A percentile compares a stretch with the other conserved stretches of the same genome.
Conservation (phyloP, 2,329 filamentous ascomycete genomes). For the Alternaria novae-zelandiae region DNA sequence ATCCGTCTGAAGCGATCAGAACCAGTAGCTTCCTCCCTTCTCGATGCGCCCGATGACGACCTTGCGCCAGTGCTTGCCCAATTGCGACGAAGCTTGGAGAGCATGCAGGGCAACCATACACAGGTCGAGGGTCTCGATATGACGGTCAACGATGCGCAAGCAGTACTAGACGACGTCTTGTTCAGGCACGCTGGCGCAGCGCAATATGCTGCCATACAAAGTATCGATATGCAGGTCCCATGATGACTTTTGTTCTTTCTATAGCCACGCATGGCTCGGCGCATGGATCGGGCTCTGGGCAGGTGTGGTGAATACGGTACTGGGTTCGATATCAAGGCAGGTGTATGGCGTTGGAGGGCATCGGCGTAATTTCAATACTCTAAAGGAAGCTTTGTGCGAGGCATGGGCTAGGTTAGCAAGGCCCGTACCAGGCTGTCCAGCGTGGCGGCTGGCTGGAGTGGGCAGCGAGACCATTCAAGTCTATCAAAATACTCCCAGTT, state of each 20-base stretch:
- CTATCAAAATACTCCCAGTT: slow-evolving; percentile 20
- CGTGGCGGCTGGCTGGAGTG: slow-evolving; percentile 6
- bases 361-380: slow-evolving; percentile 31
- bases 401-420: background rate
- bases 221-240: slow-evolving; percentile 37
- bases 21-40: slow-evolving; percentile 20
- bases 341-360: slow-evolving; percentile 24
- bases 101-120: slow-evolving; percentile 47
- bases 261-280: slow-evolving; percentile 27
- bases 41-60: slow-evolving; percentile 41
- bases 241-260: slow-evolving; percentile 20
- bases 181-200: slow-evolving; percentile 40
- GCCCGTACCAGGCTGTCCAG: background rate
- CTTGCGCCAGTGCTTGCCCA: slow-evolving; percentile 45
- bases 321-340: slow-evolving; percentile 20
- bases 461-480: background rate
- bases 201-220: slow-evolving; percentile 42
- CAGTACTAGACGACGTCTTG: slow-evolving; percentile 44
- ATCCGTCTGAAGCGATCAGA: slow-evolving; percentile 34
- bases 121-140: slow-evolving; percentile 46
- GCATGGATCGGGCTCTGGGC: slow-evolving; percentile 14
- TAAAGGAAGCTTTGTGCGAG: slow-evolving; percentile 6
- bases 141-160: slow-evolving; percentile 37
- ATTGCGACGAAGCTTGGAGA: slow-evolving; percentile 47
- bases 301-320: slow-evolving; percentile 19